Base-by-base conservation (phyloP, 2,329 filamentous ascomycete species). In the Cladosporium cucumerinum region DNA sequence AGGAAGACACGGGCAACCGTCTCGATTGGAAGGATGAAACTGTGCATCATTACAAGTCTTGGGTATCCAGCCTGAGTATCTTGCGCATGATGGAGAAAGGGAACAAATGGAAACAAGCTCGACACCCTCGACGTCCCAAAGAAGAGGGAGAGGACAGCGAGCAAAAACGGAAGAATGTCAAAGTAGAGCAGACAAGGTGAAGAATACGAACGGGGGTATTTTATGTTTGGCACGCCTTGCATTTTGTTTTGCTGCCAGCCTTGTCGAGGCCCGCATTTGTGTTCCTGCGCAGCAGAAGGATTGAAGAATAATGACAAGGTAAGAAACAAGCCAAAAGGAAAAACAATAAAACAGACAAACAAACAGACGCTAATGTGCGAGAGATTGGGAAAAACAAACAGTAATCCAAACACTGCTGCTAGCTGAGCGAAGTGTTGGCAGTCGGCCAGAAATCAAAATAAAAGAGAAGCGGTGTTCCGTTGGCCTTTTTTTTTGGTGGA, bases 261-360 rank as follows among this genome's bases (percentile, higher is more conserved):
- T 54, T 63, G 48, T 63, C 36, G 49, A 43, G 48, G 26, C 55
- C 36, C 25, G 54, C 51, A 30, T 30, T 1, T 34, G 14, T 57
- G 25, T 49, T 54, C 51, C 61, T 63, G 51, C 51, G 52, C 51
- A 63, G 61, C 51, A 63, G 61, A 46, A 34, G 26, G 57, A 63
- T 30, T 57, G 51, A 34, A 57, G 55, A 14, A 34, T 14, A 34
- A 34, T 28, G 16, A n/a, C 16, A 28, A 43, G n/a, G 39, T 21
- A 46, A 57, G 21, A 57, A 16, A 32, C n/a, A 21, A 28, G 18
- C 23, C 32, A 34, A 34, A 34, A 34, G 32, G 14, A 51, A 51
- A 26, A 51, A 26, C 25, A 26, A 26, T 5, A 23, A 34, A 55
- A 63, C 43, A 34, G 12, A 16, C 32, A 54, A 14, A 21, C 18